A percentile compares a stretch with the other conserved stretches of the same genome.
Evolutionary conservation across 257 asterid species (phyloP).

Genomic region (Cinchona pubescens): DNA sequence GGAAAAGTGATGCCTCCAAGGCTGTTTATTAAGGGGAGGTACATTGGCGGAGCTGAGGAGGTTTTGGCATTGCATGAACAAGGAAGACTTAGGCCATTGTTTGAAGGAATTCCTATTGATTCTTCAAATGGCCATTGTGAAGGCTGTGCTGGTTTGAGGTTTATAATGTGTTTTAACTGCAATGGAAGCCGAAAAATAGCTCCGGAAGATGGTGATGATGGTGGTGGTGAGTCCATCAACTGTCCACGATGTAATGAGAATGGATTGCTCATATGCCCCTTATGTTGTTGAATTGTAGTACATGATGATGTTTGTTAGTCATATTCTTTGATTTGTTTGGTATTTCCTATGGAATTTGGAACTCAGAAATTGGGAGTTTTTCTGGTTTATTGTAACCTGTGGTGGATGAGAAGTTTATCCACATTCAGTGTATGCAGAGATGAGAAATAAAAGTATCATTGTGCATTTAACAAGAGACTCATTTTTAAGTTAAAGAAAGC

Average conservation of each 20-base stretch:
- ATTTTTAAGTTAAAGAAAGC: background rate
- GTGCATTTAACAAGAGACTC: too few species aligned
- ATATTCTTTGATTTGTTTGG: constrained; percentile 18
- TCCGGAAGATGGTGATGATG: constrained; percentile 40
- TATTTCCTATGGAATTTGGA: background rate
- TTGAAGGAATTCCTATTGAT: constrained; percentile 63
- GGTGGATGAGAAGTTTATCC: background rate
- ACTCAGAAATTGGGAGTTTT: background rate
- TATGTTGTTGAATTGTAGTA: constrained; percentile 50
- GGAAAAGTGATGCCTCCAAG: constrained; percentile 67
- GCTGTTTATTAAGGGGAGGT: constrained; percentile 80
- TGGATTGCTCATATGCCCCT: constrained; percentile 61
- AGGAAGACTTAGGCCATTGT: constrained; percentile 68
- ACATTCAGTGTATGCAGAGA: background rate
- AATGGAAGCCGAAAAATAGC: constrained; percentile 69
- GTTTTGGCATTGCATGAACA: constrained; percentile 73
- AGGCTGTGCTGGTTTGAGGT: constrained; percentile 75
- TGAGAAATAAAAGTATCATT: background rate
- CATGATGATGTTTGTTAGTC: background rate
- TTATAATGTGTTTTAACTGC: constrained; percentile 75
- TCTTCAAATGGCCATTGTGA: constrained; percentile 51
- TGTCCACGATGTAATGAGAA: constrained; percentile 54
- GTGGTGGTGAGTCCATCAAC: constrained; percentile 29
- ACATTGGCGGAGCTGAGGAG: constrained; percentile 91
- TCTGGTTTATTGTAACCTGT: background rate